Evolutionary conservation across 768 basidiomycete species (phyloP).

Genomic region (Suillus paluster): DNA sequence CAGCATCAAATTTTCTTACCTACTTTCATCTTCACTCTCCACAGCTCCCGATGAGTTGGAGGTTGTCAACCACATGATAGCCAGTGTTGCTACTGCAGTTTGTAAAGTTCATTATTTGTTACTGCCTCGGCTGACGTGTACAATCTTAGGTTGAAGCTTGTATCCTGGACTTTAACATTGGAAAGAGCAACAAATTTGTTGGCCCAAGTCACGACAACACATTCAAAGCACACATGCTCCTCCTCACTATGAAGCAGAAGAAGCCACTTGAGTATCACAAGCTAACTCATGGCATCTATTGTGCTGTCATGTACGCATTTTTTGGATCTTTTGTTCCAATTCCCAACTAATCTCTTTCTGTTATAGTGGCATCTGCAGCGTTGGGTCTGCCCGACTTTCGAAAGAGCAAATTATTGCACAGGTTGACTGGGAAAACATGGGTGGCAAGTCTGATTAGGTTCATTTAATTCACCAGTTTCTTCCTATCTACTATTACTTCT

Average conservation of each 20-base stretch:
- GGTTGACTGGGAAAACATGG: not conserved
- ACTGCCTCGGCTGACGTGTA: not conserved
- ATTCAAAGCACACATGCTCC: slow-evolving; percentile 1
- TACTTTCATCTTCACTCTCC: not conserved
- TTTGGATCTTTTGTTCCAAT: not conserved
- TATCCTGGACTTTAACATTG: not conserved
- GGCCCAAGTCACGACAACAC: not conserved
- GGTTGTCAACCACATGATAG: not conserved
- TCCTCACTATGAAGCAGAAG: not conserved
- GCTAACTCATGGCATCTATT: not conserved
- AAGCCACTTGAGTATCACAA: not conserved
- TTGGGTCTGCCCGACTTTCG: not conserved
- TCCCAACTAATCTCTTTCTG: not conserved
- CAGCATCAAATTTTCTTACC: not conserved
- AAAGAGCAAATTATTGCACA: not conserved
- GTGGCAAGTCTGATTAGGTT: not conserved
- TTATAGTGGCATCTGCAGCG: not conserved
- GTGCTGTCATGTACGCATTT: not conserved
- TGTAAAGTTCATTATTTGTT: not conserved
- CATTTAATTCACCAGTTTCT: not conserved
- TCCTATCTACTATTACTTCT: not conserved
- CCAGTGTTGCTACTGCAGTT: slow-evolving; percentile 1
- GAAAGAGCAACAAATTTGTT: not conserved
- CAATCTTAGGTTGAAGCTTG: not conserved
- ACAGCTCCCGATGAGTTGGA: not conserved